Base-by-base conservation (phyloP, 805 yeast species). In the Pichia ethanolica region DNA sequence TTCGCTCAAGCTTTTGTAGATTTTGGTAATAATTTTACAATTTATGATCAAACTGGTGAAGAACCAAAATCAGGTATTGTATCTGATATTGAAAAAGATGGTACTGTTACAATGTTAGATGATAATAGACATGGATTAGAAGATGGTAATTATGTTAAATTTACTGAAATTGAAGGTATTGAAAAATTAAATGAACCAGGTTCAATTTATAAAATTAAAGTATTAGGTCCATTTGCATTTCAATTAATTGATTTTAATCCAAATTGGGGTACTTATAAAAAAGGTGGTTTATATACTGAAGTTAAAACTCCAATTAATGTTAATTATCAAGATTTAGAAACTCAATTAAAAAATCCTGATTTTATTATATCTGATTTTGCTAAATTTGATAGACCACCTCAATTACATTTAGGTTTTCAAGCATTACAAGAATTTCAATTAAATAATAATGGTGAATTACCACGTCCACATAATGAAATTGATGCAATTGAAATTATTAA, bases 211-310 rank as follows among this genome's bases (percentile, higher is more conserved):
- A 84, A 86, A 63, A 79, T 93, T 47, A 84, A 82, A 62, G 97
- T 89, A 1, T 73, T 86, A 52, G 99, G 98, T 13, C 99, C 99
- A n/a, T 89, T 79, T 63, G 95, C 97, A 3, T 93, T 86, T 74
- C 82, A 79, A 62, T 46, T 64, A 35, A 79, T 91, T 51, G 75
- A 79, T 48, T 72, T 79, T 50, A 78, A 77, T 54, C 71, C 71
- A 26, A 57, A 67, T 28, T 72, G 69, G 67, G 96, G 90, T 26
- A 66, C 72, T 2, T 93, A 89, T 63, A 66, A 71, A 46, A 82
- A 81, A 60, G 96, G 97, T 45, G 99, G 99, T 55, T 72, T 87
- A 44, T 93, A 87, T 72, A 86, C 89, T 27, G 95, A 93, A 70
- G 96, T 91, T 44, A 90, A 90, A 70, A 81, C 86, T 60, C 98